Evolutionary conservation across 1,139 yeast species (phyloP), one percentile per base, ranked within the genome.

Genomic region (Kazachstania sp.): DNA sequence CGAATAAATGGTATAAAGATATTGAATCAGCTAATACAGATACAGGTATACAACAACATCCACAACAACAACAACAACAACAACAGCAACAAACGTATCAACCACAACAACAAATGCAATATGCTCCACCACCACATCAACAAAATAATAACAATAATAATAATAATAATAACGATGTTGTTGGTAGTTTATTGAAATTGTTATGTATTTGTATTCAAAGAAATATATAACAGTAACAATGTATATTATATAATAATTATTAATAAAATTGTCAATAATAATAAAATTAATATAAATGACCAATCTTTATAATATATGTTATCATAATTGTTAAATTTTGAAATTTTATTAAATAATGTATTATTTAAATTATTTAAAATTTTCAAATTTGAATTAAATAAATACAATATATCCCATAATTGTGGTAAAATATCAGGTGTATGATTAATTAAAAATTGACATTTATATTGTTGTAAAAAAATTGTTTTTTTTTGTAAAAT

Each of bases 181-280:
- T 54, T 43, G 47, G 42, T 37, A 46, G 45, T 36, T 32, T 52
- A 15, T 42, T 54, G 39, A 47, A 48, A 31, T 15, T 54, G n/a
- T 39, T 52, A n/a, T 55, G 57, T 45, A 39, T 48, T 26, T 55
- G 58, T 40, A 29, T 47, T 19, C 47, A 47, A 39, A 45, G 45
- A 39, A 49, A 49, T 40, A 45, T 43, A 36, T 9, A 9, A 23
- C 5, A 18, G 2, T 39, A 15, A 15, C 1, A 28, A 6, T 39
- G 15, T 30, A 30, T 18, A 28, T 38, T 11, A 26, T 30, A 30
- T 30, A 30, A 30, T 13, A 30, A 13, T 13, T 8, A 30, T 12
- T 13, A 13, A 30, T 4, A 30, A 1, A 13, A 30, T 30, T 30
- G 3, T 12, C 15, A 32, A 4, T n/a, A 32, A n/a, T 32, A 18